Evolutionary conservation across 2,329 filamentous ascomycete genomes (phyloP), one percentile per base, ranked within the genome.

Genomic region (Domatiomyces catenatus): DNA sequence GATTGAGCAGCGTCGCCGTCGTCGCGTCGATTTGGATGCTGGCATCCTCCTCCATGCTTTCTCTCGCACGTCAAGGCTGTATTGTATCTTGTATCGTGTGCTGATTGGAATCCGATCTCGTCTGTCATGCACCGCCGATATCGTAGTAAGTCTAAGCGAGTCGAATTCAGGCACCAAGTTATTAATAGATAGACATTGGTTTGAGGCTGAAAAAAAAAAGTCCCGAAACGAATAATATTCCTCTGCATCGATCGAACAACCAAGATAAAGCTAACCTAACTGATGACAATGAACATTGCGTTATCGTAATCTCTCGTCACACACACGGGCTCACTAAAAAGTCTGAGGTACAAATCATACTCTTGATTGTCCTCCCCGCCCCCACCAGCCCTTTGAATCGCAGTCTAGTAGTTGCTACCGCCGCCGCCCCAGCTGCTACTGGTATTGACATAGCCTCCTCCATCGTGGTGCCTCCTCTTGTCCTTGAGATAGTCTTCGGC

Each of bases 401-500:
- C 12, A 10, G 17, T 45, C 36, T 55, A 57, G 39, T 52, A 57
- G 48, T 50, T 50, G 50, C 53, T 52, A 18, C 57, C 57, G 43
- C 57, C 56, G n/a, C 57, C 57, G 43, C 57, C 56, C 54, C 57
- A 56, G 50, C 54, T 54, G 58, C 56, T 59, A 43, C 49, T 44
- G n/a, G 50, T 42, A 48, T 50, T 53, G 10, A 24, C 22, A 24
- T 24, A 24, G 22, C 22, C 22, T 24, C 12, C 10, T 15, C 5
- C 4, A 39, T 48, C 26, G 24, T 59, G 50, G 32, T 66, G 61
- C 59, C 65, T 64, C 57, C 69, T 68, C 55, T 67, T 63, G 42
- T 69, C 63, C 65, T 78, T 77, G 56, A 67, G 56, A 57, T 74
- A 72, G 56, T 79, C 71, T 57, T 78, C 74, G 0, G 75, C 58